Base-by-base conservation (phyloP, 768 basidiomycete genomes). In the Pisolithus sp. region DNA sequence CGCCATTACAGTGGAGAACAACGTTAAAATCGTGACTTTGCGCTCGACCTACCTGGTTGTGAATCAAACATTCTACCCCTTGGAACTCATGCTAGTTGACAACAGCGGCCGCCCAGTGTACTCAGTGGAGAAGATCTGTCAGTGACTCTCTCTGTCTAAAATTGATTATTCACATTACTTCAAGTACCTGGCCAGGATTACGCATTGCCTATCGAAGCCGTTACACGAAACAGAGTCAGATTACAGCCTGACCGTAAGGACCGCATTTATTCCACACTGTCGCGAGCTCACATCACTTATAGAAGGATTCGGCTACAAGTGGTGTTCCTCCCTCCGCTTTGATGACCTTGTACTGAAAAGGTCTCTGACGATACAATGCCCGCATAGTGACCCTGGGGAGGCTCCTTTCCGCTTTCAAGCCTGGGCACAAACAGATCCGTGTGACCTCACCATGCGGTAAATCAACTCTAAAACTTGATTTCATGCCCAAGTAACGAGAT, bases 241-340 rank as follows among this genome's bases (percentile, higher is more conserved):
- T 71, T 99, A 21, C 86, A 96, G 60, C 96, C 96, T 38, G 91
- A 98, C 65, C 89, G 95, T 95, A 65, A 71, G 90, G 9, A 20
- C 23, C 26, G 17, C 41, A 37, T 37, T 21, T 46, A 17, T n/a
- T 13, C 26, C 18, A 13, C 12, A 41, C 47, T 56, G 40, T 52
- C 44, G 37, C 52, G 7, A 34, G 58, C 47, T 28, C 13, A 18
- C 44, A 9, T 12, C 23, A 37, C 13, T 44, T 45, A 20, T 59
- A 96, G 94, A 92, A 68, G 96, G 96, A 15, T 97, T 98, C 62
- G 93, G 93, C 18, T 97, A 96, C 70, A 86, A 82, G 61, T 98
- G 94, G 94, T 93, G 89, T 43, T 70, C 79, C 41, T 81, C 93
- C 3, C 79, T 94, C 38, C 82, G 89, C 48, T 94, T 93, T 80